These are phyloP conservation scores for Chrysopogon serrulatus DNA, from an alignment of 176 grass and related monocot species.

Conservation along the genomic window DNA sequence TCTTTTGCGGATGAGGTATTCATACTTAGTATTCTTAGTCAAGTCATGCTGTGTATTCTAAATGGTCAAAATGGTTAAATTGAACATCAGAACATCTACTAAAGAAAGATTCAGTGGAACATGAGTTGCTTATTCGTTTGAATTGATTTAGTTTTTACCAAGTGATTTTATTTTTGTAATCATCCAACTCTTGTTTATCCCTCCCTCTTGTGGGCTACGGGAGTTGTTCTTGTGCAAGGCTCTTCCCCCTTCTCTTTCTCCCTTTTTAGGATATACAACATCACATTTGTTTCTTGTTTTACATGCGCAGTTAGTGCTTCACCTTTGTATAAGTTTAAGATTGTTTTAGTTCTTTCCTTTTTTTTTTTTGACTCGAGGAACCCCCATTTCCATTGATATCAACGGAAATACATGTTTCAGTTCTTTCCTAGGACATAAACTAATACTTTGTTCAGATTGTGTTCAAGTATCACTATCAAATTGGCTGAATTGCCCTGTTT, in stretches of 20 bases:
- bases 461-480: neutral
- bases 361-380: too few species aligned
- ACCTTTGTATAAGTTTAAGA: neutral
- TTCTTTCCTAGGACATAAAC: neutral
- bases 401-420: too few species aligned
- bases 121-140: neutral
- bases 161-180: neutral
- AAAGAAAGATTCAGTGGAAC: neutral
- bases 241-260: neutral
- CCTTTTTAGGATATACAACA: neutral
- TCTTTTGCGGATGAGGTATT: neutral
- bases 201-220: neutral
- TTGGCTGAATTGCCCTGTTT: conserved; percentile 13
- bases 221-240: neutral
- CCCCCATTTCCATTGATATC: too few species aligned
- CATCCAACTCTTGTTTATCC: neutral
- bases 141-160: neutral
- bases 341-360: too few species aligned
- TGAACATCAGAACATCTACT: neutral
- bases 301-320: neutral
- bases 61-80: neutral
- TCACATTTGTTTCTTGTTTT: neutral
- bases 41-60: neutral
- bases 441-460: neutral
- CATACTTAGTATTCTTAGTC: neutral